Evolutionary conservation across 2,329 filamentous ascomycete genomes (phyloP).

Genomic region (Claviceps digitariae): DNA sequence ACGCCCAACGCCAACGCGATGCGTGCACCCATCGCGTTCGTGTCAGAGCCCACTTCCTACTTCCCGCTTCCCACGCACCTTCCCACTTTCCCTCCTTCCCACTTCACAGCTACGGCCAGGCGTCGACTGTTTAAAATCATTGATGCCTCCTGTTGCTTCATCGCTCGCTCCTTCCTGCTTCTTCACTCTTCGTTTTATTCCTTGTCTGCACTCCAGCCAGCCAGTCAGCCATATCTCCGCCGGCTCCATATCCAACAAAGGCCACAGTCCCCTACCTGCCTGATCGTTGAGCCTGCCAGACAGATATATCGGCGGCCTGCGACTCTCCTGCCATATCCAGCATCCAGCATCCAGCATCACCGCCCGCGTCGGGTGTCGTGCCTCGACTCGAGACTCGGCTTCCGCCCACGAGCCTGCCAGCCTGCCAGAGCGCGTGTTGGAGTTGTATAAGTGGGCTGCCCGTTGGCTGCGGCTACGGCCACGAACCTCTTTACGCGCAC

Average conservation of each 20-base stretch:
- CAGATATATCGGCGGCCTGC: not conserved
- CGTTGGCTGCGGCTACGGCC: not conserved
- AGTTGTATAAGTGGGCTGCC: slow-evolving; percentile 1
- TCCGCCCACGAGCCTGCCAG: not conserved
- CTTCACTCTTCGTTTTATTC: not conserved
- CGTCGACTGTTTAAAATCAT: slow-evolving; percentile 1
- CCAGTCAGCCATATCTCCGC: not conserved
- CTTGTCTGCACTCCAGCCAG: not conserved
- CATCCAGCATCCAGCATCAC: not conserved
- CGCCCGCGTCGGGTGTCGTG: not conserved
- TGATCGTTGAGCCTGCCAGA: not conserved
- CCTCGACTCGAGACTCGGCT: not conserved
- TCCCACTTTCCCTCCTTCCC: not conserved
- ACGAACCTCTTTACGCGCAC: slow-evolving; percentile 2
- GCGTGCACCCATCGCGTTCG: slow-evolving; percentile 10
- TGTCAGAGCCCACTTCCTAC: slow-evolving; percentile 7
- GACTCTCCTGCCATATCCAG: not conserved
- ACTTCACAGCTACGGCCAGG: not conserved
- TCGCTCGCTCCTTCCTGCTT: not conserved
- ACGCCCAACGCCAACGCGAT: slow-evolving; percentile 9
- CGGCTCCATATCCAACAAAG: too few species aligned
- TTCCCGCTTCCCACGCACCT: not conserved
- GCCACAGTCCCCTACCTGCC: not conserved
- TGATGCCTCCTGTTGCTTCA: not conserved
- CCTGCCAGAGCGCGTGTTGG: not conserved